These are phyloP conservation scores for Phialophora tarda DNA, from an alignment of 2,329 filamentous ascomycete species.

Conservation along the genomic window DNA sequence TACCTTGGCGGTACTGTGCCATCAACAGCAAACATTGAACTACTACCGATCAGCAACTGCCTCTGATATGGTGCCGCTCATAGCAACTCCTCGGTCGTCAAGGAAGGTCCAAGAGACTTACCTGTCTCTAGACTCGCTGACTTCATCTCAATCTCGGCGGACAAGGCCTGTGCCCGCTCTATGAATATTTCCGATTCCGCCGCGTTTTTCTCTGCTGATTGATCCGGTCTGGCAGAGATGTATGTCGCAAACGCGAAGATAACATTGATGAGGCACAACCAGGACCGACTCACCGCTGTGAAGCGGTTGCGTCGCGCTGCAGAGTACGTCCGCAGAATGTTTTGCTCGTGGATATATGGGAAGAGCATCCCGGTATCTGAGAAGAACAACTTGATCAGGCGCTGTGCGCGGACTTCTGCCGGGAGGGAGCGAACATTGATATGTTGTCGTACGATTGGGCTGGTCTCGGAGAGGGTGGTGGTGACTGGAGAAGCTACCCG, in stretches of 20 bases:
- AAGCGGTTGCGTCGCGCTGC: constrained; percentile 36
- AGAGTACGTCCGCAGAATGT: constrained; percentile 42
- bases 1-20: constrained; percentile 35
- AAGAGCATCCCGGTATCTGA: constrained; percentile 42
- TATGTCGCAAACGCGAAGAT: constrained; percentile 43
- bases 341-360: constrained; percentile 42
- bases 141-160: constrained; percentile 32
- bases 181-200: constrained; percentile 34
- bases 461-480: constrained; percentile 29
- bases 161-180: constrained; percentile 32
- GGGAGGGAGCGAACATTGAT: constrained; percentile 33
- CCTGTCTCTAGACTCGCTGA: constrained; percentile 34
- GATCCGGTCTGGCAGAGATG: constrained; percentile 31
- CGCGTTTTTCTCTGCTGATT: constrained; percentile 32
- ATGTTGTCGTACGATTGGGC: constrained; percentile 19
- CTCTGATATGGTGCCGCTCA: too few species aligned
- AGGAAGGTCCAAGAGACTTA: background rate
- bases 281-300: constrained; percentile 40
- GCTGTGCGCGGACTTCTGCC: constrained; percentile 35
- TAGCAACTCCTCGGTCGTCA: background rate
- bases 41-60: constrained; percentile 11
- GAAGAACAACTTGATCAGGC: constrained; percentile 48
- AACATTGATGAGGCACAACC: constrained; percentile 45
- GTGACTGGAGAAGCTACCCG: constrained; percentile 31
- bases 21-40: constrained; percentile 34